phyloP scores from a whole-genome alignment of 306 rosid species.

The Cucumis cinereus region DNA sequence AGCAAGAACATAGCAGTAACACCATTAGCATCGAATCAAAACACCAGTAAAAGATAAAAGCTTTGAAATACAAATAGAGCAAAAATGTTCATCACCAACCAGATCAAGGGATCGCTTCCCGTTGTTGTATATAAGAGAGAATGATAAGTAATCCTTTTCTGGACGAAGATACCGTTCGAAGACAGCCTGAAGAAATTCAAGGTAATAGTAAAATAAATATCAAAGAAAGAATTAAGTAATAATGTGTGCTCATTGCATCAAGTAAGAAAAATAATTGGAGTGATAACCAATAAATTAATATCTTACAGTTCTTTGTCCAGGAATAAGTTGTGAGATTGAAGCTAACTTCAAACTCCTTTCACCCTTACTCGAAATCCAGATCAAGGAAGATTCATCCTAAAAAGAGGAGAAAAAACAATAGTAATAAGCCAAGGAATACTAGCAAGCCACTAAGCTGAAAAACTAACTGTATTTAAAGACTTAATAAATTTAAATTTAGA shows the following conservation, averaged over 20 bases:
- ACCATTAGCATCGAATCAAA: not conserved
- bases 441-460: not conserved
- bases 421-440: constrained; percentile 14
- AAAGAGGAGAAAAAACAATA: constrained; percentile 11
- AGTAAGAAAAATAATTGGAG: not conserved
- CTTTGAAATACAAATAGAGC: not conserved
- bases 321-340: constrained; percentile 74
- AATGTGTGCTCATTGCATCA: constrained; percentile 3
- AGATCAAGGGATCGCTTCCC: constrained; percentile 91
- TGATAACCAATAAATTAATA: constrained; percentile 9
- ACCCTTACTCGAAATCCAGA: constrained; percentile 79
- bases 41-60: not conserved
- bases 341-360: constrained; percentile 77
- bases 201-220: constrained; percentile 2
- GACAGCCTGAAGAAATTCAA: constrained; percentile 58
- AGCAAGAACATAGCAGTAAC: not conserved
- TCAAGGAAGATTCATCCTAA: constrained; percentile 78
- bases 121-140: constrained; percentile 80
- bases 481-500: not conserved
- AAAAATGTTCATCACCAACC: constrained; percentile 40
- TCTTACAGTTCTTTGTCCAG: constrained; percentile 98
- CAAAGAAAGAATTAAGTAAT: constrained; percentile 8
- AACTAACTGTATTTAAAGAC: not conserved
- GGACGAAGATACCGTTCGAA: constrained; percentile 74
- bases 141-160: constrained; percentile 84